phyloP scores from a whole-genome alignment of 768 basidiomycete genomes.

The Hygrophorus pudorinus region DNA sequence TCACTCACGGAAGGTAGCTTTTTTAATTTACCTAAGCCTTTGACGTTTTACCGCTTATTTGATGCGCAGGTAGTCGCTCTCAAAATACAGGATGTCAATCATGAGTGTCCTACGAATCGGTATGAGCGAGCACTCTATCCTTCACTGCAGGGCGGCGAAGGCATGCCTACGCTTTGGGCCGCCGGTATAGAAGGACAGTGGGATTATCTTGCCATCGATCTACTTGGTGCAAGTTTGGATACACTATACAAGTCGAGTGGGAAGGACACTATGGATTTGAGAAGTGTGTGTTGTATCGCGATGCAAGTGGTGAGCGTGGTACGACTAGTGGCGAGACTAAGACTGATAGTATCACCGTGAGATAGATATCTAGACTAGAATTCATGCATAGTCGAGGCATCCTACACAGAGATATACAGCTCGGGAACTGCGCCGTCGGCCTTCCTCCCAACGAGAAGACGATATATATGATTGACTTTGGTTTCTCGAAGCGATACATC shows the following conservation, averaged over 20 bases:
- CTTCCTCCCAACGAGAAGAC: constrained; percentile 43
- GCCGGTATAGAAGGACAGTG: constrained; percentile 46
- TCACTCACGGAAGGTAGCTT: constrained; percentile 21
- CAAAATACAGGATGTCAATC: constrained; percentile 60
- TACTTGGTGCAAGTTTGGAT: constrained; percentile 64
- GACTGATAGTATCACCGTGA: not conserved
- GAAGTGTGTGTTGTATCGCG: constrained; percentile 65
- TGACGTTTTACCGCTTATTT: too few relatives aligned
- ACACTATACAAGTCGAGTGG: constrained; percentile 45
- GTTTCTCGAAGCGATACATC: constrained; percentile 72
- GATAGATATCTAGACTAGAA: constrained; percentile 59
- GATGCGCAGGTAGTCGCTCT: constrained; percentile 50
- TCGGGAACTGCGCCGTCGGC: constrained; percentile 68
- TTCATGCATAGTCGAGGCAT: constrained; percentile 69
- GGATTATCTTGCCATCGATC: constrained; percentile 70
- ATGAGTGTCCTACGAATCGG: constrained; percentile 67
- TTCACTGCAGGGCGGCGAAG: constrained; percentile 55
- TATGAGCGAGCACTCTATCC: constrained; percentile 67
- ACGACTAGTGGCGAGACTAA: not conserved
- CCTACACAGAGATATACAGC: constrained; percentile 70
- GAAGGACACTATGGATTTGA: constrained; percentile 52
- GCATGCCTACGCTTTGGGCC: constrained; percentile 67
- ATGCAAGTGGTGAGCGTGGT: constrained; percentile 56
- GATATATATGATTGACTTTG: constrained; percentile 82
- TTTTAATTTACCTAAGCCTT: too few relatives aligned